Evolutionary conservation across 352 stramenopile species (phyloP).

Genomic region (Thraustochytrium sp.): DNA sequence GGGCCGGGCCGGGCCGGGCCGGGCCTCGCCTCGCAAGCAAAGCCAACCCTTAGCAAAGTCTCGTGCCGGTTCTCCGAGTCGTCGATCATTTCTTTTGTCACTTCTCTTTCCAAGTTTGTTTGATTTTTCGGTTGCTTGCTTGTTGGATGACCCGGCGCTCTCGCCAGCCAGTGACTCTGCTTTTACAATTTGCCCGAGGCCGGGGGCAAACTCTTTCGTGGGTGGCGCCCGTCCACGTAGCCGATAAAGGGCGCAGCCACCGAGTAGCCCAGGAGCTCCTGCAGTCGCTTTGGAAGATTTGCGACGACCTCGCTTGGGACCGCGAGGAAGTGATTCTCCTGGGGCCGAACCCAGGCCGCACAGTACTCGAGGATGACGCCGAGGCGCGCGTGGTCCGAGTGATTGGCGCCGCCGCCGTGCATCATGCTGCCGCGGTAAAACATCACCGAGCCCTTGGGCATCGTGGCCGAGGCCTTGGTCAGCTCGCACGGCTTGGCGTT

Average conservation of each 20-base stretch:
- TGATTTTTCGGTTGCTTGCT: too few relatives aligned
- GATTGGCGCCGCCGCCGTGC: conserved; percentile 5
- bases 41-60: too few relatives aligned
- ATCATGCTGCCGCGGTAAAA: conserved; percentile 20
- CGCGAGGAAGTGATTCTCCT: conserved; percentile 24
- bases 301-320: not conserved
- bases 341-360: not conserved
- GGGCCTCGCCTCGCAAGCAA: too few relatives aligned
- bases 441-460: conserved; percentile 39
- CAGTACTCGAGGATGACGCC: conserved; percentile 35
- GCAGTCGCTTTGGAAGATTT: not conserved
- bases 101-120: too few relatives aligned
- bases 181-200: too few relatives aligned
- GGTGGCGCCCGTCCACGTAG: conserved; percentile 23
- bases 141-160: too few relatives aligned
- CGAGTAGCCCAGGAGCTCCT: conserved; percentile 27
- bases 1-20: too few relatives aligned
- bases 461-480: not conserved
- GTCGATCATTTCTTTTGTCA: too few relatives aligned
- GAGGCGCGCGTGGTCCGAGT: not conserved
- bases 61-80: too few relatives aligned
- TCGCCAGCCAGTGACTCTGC: too few relatives aligned
- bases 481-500: not conserved
- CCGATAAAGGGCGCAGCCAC: conserved; percentile 27
- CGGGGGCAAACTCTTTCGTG: conserved; percentile 22